Percentiles rank a stretch among this genome's conserved stretches.
These are phyloP conservation scores for Heterobasidion occidentale DNA, from an alignment of 1,284 basidiomycete species.

Conservation along the genomic window DNA sequence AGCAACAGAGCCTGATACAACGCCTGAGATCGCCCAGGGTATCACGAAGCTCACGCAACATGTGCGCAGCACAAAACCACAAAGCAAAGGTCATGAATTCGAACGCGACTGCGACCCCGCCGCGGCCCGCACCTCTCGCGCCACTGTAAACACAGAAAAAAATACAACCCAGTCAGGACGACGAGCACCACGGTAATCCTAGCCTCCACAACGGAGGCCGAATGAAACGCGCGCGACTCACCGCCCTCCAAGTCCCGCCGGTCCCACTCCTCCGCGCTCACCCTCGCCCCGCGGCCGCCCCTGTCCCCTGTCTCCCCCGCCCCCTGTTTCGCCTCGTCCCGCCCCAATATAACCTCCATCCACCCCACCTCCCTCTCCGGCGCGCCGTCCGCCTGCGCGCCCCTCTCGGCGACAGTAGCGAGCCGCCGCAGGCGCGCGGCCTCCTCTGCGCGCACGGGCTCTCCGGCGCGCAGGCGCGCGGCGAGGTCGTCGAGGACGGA, in stretches of 20 bases:
- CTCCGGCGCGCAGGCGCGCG: constrained; percentile 34
- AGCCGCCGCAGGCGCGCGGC: constrained; percentile 37
- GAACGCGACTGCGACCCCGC: no score
- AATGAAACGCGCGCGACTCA: constrained; percentile 7
- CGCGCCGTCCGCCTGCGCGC: constrained; percentile 6
- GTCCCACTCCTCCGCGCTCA: constrained; percentile 21
- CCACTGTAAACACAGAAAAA: no score
- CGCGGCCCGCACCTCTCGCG: no score
- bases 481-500: constrained; percentile 53
- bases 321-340: constrained; percentile 14
- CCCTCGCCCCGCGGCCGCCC: no score
- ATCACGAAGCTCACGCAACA: no score
- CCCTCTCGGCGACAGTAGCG: constrained; percentile 19
- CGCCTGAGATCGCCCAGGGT: no score
- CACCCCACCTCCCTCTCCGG: constrained; percentile 19
- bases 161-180: no score
- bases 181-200: no score
- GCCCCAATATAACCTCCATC: constrained; percentile 24
- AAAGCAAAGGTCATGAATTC: no score
- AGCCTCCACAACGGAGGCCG: no score
- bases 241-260: constrained; percentile 21
- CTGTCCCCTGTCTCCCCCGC: not conserved
- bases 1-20: no score
- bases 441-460: constrained; percentile 34
- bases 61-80: no score